Conservation (phyloP, 805 yeast genomes). For the Lipomyces yamadae region DNA sequence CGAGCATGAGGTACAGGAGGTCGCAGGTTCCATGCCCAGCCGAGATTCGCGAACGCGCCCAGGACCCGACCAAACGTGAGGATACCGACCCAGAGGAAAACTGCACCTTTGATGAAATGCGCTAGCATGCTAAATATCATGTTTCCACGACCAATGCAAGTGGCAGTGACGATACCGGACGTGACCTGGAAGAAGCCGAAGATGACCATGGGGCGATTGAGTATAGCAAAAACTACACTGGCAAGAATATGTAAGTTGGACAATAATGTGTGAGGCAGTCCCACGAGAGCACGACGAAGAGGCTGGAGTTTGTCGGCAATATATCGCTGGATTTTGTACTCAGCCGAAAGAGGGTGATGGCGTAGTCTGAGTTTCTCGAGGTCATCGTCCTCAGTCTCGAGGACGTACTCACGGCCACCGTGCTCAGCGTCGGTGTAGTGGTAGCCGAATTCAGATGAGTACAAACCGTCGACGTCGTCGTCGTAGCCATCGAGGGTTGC, state of each 20-base stretch:
- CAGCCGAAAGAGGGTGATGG: conserved; percentile 28
- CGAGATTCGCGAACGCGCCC: conserved; percentile 74
- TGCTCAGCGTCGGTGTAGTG: conserved; percentile 45
- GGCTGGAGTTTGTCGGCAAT: conserved; percentile 27
- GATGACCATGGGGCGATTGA: conserved; percentile 69
- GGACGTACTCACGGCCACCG: conserved; percentile 38
- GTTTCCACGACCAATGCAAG: conserved; percentile 67
- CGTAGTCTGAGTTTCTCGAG: conserved; percentile 27
- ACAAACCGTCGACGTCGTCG: conserved; percentile 14
- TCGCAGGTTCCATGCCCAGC: conserved; percentile 86
- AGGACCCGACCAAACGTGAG: conserved; percentile 83
- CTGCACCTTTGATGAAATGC: conserved; percentile 95
- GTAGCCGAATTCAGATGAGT: conserved; percentile 24
- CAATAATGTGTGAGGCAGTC: conserved; percentile 39
- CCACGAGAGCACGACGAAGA: conserved; percentile 25
- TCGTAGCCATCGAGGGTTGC: conserved; percentile 30
- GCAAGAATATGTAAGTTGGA: conserved; percentile 43
- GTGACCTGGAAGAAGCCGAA: conserved; percentile 61
- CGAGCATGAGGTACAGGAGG: conserved; percentile 37
- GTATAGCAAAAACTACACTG: conserved; percentile 52
- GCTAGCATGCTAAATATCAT: conserved; percentile 83
- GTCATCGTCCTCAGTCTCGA: conserved; percentile 24
- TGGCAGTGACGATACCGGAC: conserved; percentile 67
- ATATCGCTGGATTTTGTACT: conserved; percentile 31
- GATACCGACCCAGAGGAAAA: conserved; percentile 76